These are phyloP conservation scores for Tetracladium marchalianum DNA, from an alignment of 495 filamentous ascomycete genomes.

Conservation along the genomic window DNA sequence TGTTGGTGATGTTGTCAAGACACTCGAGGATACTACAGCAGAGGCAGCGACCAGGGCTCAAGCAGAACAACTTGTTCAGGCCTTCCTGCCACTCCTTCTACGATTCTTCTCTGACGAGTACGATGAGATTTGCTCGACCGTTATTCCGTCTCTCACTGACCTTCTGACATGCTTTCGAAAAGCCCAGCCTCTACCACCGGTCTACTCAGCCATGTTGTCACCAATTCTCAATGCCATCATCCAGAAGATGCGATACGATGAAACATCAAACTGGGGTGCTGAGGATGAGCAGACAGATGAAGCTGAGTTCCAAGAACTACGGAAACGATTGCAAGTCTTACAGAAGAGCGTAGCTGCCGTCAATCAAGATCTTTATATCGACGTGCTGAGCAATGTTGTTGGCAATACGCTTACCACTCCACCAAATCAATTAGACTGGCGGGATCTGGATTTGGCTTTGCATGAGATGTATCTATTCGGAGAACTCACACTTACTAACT, in stretches of 20 bases:
- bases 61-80: constrained; percentile 66
- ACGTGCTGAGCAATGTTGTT: constrained; percentile 75
- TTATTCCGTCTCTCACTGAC: constrained; percentile 85
- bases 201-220: constrained; percentile 68
- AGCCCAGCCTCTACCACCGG: constrained; percentile 50
- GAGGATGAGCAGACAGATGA: constrained; percentile 95
- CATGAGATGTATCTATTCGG: constrained; percentile 97
- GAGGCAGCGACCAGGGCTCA: constrained; percentile 44
- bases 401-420: constrained; percentile 62
- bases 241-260: constrained; percentile 91
- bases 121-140: constrained; percentile 91
- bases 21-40: constrained; percentile 44
- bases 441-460: constrained; percentile 90
- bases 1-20: constrained; percentile 73
- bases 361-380: constrained; percentile 75
- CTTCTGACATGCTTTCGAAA: constrained; percentile 81
- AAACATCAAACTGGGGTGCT: constrained; percentile 85
- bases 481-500: constrained; percentile 76
- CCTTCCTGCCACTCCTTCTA: constrained; percentile 74
- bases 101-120: constrained; percentile 96
- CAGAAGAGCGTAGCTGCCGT: constrained; percentile 85
- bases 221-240: constrained; percentile 87
- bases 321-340: constrained; percentile 76
- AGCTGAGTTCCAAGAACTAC: constrained; percentile 93
- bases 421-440: constrained; percentile 74